Evolutionary conservation across 176 grass and related monocot genomes (phyloP), one percentile per base, ranked within the genome.

Genomic region (Carex scoparia): DNA sequence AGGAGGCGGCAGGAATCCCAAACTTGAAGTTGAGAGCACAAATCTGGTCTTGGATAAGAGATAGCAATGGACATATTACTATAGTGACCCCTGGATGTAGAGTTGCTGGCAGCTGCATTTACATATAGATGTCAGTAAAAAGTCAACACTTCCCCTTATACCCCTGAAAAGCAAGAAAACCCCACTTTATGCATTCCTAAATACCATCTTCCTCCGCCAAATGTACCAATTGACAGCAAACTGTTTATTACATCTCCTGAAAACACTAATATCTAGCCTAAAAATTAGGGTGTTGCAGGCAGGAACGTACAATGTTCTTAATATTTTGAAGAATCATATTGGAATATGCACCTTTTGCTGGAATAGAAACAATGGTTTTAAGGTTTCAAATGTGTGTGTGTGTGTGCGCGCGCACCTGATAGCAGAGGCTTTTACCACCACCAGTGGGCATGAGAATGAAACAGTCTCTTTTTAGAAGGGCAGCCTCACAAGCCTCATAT

Each of bases 371-470:
- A 5, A 56, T 77, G 33, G 73, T 56, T 77, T 76, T 3, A 54
- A 55, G 49, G 11, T 56, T 77, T 77, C 49, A 77, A 54, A 77
- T 28, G 2, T 55, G 19, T 55, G 4, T 77, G 19, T 32, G 23
- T 2, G 1, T 54, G 40, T 30, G 4, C 54, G n/a, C 14, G 19
- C 0, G 44, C 44, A 94, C 95, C 95, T 98, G 95, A 69, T 94
- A 98, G 78, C 95, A 98, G 59, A 98, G 42, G 65, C 95, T 98
- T 79, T 98, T 98, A 55, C 93, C 95, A 7, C 95, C 95, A 83
- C 95, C 95, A 81, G 95, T 98, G 14, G 95, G 95, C 95, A 98
- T 98, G 66, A 98, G 89, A 57, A 95, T 69, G 76, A 98, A 93
- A 86, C 88, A 90, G 32, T 98, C 95, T 58, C 51, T 86, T 16